Evolutionary conservation across 169 alveolate species (phyloP).

Genomic region (Eimeria falciformis): DNA sequence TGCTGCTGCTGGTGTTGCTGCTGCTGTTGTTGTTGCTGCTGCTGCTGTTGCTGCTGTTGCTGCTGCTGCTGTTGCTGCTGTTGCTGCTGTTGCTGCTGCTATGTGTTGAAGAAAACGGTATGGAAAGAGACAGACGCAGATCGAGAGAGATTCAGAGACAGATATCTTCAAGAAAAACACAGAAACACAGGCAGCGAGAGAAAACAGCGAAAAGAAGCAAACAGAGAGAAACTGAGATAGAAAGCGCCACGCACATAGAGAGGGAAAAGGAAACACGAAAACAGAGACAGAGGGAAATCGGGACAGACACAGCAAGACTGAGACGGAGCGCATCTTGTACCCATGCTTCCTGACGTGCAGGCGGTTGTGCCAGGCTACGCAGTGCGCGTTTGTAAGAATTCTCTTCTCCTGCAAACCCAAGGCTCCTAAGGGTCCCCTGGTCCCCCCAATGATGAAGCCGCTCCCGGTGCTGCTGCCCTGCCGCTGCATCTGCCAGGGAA

Average conservation of each 20-base stretch:
- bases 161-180: neutral
- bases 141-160: neutral
- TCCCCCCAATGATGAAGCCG: conserved; percentile 28
- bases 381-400: conserved; percentile 88
- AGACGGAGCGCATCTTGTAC: no score
- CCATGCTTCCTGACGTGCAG: conserved; percentile 88
- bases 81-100: neutral
- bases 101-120: neutral
- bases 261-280: neutral
- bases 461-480: conserved; percentile 88
- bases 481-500: conserved; percentile 89
- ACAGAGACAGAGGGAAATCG: no score
- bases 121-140: neutral
- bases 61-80: conserved; percentile 35
- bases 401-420: neutral
- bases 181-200: no score
- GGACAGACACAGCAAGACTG: no score
- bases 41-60: neutral
- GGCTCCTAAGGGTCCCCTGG: no score
- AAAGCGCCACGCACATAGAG: neutral
- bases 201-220: neutral
- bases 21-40: neutral
- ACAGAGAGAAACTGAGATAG: neutral
- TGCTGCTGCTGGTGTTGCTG: neutral
- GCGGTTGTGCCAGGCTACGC: conserved; percentile 85